Percentiles rank a stretch among this genome's conserved stretches.
These are phyloP conservation scores for Gastrodia elata DNA, from an alignment of 106 monocot genomes.

Conservation along the genomic window DNA sequence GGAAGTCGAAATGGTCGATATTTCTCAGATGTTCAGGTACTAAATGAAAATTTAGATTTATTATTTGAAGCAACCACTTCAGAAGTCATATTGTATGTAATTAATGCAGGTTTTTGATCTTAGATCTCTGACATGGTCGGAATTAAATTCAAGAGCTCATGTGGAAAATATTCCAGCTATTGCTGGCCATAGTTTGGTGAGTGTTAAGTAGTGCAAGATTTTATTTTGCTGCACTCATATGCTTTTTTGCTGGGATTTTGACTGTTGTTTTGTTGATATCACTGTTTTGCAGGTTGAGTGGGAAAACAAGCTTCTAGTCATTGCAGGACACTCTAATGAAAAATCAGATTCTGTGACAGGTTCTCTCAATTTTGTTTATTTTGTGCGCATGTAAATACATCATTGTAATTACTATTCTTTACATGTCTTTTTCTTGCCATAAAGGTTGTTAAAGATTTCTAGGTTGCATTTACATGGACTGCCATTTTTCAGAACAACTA, in stretches of 20 bases:
- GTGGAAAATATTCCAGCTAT: slow-evolving; percentile 42
- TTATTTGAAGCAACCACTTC: background rate
- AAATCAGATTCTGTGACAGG: slow-evolving; percentile 54
- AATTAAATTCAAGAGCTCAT: slow-evolving; percentile 18
- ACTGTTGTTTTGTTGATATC: slow-evolving; percentile 1
- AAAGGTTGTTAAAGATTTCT: background rate
- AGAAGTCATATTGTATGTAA: background rate
- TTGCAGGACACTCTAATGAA: slow-evolving; percentile 62
- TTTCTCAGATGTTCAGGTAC: slow-evolving; percentile 78
- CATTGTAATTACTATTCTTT: background rate
- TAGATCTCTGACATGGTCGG: slow-evolving; percentile 57
- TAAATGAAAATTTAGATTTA: background rate
- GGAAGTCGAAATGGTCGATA: slow-evolving; percentile 89
- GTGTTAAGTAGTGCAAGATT: slow-evolving; percentile 1
- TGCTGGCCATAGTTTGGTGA: slow-evolving; percentile 74
- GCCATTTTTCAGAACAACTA: background rate
- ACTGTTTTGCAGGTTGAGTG: slow-evolving; percentile 49
- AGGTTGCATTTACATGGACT: background rate
- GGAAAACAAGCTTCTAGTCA: slow-evolving; percentile 62
- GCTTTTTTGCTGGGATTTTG: background rate
- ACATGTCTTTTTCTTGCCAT: background rate
- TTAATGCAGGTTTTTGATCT: slow-evolving; percentile 69
- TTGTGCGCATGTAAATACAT: background rate
- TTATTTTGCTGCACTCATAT: background rate
- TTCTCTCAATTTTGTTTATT: slow-evolving; percentile 4